Conservation (phyloP, 768 basidiomycete genomes). For the Pulveroboletus sp. region DNA sequence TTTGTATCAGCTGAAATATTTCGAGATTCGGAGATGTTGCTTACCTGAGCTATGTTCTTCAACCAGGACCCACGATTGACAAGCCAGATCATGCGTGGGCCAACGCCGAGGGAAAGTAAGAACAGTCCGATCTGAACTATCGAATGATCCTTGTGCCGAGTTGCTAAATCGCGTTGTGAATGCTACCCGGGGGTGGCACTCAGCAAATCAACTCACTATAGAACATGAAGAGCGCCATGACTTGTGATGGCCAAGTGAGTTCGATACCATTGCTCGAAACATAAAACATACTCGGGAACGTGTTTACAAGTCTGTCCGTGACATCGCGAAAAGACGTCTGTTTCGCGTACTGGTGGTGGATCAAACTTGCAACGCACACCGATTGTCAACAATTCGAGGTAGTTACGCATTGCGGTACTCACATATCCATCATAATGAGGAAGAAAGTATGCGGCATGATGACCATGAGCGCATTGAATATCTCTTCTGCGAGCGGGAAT, state of each 20-base stretch:
- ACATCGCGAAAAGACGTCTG: conserved; percentile 47
- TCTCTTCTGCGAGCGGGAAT: conserved; percentile 57
- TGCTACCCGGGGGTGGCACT: neutral
- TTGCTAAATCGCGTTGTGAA: conserved; percentile 36
- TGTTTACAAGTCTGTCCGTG: conserved; percentile 55
- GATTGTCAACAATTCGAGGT: neutral
- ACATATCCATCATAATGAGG: conserved; percentile 85
- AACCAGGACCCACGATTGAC: conserved; percentile 69
- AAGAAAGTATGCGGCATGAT: conserved; percentile 76
- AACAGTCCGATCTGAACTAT: conserved; percentile 59
- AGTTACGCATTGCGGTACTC: conserved; percentile 27
- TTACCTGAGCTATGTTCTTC: conserved; percentile 73
- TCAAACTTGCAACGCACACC: conserved; percentile 45
- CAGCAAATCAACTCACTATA: conserved; percentile 20
- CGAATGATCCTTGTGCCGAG: conserved; percentile 57
- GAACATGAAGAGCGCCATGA: conserved; percentile 64
- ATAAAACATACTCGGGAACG: conserved; percentile 65
- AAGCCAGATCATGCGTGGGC: conserved; percentile 67
- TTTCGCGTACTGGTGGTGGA: conserved; percentile 77
- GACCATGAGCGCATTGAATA: conserved; percentile 61
- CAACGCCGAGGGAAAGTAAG: conserved; percentile 52
- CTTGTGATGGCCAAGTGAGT: conserved; percentile 35
- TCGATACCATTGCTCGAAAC: neutral
- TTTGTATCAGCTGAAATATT: neutral
- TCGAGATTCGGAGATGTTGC: neutral